A percentile compares a stretch with the other conserved stretches of the same genome.
phyloP scores from a whole-genome alignment of 805 yeast species.

The Ogataea pini region DNA sequence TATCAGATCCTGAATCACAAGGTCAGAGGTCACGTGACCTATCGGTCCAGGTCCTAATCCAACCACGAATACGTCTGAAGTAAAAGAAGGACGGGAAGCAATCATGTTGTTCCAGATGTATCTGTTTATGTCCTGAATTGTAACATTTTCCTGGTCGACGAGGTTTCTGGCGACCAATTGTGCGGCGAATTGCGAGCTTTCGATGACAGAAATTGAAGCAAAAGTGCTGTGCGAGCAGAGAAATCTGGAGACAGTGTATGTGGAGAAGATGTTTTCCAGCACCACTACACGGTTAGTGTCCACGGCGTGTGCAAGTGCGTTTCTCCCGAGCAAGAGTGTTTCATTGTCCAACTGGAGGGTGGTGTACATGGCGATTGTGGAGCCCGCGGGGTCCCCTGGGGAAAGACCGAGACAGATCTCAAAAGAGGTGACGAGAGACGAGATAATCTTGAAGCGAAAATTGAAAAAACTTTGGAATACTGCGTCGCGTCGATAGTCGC shows the following conservation, averaged over 20 bases:
- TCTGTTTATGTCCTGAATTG: background rate
- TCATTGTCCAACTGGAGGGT: conserved; percentile 7
- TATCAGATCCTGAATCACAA: conserved; percentile 5
- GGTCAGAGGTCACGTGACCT: conserved; percentile 3
- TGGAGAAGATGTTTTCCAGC: conserved; percentile 13
- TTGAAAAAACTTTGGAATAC: too few relatives aligned
- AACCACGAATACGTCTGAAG: background rate
- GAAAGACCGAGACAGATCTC: too few relatives aligned
- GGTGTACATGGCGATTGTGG: conserved; percentile 6
- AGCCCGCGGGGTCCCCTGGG: too few relatives aligned
- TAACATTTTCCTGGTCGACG: background rate
- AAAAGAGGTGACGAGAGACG: too few relatives aligned
- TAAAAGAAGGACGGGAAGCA: background rate
- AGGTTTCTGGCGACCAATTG: conserved; percentile 10
- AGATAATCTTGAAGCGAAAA: too few relatives aligned
- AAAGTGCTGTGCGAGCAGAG: conserved; percentile 9
- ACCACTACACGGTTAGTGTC: conserved; percentile 10
- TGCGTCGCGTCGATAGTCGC: conserved; percentile 1
- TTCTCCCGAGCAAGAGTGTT: conserved; percentile 5
- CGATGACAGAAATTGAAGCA: conserved; percentile 10
- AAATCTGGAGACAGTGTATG: conserved; percentile 9
- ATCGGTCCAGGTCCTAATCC: background rate
- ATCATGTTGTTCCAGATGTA: conserved; percentile 2
- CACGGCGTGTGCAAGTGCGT: conserved; percentile 15
- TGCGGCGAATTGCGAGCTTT: conserved; percentile 14